These are phyloP conservation scores for Byssochlamys sp. DNA, from an alignment of 2,329 filamentous ascomycete species.

Conservation along the genomic window DNA sequence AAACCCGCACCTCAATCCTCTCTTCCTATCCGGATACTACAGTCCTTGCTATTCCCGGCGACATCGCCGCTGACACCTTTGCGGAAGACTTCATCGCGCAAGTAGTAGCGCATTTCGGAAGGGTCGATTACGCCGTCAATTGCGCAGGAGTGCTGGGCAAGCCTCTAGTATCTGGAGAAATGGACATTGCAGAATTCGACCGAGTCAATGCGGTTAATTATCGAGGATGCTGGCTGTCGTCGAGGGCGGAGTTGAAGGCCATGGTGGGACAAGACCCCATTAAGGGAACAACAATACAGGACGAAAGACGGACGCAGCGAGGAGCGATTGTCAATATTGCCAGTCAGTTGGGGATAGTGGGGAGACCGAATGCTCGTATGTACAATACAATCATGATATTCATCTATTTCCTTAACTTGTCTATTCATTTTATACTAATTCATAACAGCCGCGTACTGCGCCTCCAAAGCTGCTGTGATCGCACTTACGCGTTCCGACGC, in stretches of 20 bases:
- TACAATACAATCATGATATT: slow-evolving; percentile 1
- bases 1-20: slow-evolving; percentile 20
- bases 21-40: slow-evolving; percentile 32
- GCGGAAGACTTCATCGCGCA: slow-evolving; percentile 37
- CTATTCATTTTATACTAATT: not conserved
- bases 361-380: slow-evolving; percentile 37
- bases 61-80: slow-evolving; percentile 38
- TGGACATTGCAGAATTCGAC: slow-evolving; percentile 42
- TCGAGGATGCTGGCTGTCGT: slow-evolving; percentile 41
- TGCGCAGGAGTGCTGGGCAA: slow-evolving; percentile 41
- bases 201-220: slow-evolving; percentile 49
- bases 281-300: slow-evolving; percentile 24
- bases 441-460: slow-evolving; percentile 44
- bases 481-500: slow-evolving; percentile 49
- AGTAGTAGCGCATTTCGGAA: slow-evolving; percentile 39
- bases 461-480: slow-evolving; percentile 50
- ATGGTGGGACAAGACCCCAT: slow-evolving; percentile 41
- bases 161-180: slow-evolving; percentile 26
- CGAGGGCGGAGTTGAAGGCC: slow-evolving; percentile 33
- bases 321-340: slow-evolving; percentile 46
- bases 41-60: slow-evolving; percentile 33
- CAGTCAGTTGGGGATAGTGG: slow-evolving; percentile 45
- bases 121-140: slow-evolving; percentile 49
- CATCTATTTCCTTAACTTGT: not conserved
- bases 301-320: slow-evolving; percentile 28